Percentiles rank a stretch among this genome's conserved stretches.
These are phyloP conservation scores for Emmonsia crescens DNA, from an alignment of 2,329 filamentous ascomycete species.

Conservation along the genomic window DNA sequence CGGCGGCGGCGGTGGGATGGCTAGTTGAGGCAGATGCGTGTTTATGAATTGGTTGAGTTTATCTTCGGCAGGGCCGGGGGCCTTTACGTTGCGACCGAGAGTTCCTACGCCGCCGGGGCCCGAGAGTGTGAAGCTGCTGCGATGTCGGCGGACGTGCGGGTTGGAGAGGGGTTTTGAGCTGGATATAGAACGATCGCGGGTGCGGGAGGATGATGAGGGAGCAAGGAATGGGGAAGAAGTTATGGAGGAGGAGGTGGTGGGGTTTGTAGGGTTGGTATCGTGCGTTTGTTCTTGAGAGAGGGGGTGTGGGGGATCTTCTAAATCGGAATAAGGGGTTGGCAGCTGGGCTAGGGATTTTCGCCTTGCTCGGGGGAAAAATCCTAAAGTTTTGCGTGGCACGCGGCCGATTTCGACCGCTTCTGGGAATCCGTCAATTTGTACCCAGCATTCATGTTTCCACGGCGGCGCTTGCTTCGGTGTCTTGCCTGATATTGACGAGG, in stretches of 20 bases:
- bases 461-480: constrained; percentile 45
- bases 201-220: constrained; percentile 17
- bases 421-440: constrained; percentile 60
- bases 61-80: constrained; percentile 66
- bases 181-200: constrained; percentile 19
- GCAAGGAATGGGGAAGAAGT: constrained; percentile 20
- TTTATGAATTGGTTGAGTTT: constrained; percentile 74
- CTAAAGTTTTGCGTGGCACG: constrained; percentile 66
- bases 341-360: constrained; percentile 59
- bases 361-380: constrained; percentile 82
- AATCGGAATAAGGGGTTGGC: constrained; percentile 48
- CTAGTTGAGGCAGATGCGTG: constrained; percentile 69
- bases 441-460: constrained; percentile 86
- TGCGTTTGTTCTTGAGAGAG: constrained; percentile 45
- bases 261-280: constrained; percentile 39
- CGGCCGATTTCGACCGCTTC: constrained; percentile 76
- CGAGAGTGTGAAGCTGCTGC: constrained; percentile 51
- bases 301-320: constrained; percentile 30
- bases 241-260: constrained; percentile 23
- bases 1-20: constrained; percentile 53
- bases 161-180: constrained; percentile 24
- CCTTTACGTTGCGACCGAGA: constrained; percentile 46
- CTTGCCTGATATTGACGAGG: constrained; percentile 3
- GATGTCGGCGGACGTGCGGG: constrained; percentile 29
- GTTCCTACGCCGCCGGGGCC: constrained; percentile 84